Evolutionary conservation across 768 basidiomycete species (phyloP), one percentile per base, ranked within the genome.

Genomic region (Thelephora ganbajun): DNA sequence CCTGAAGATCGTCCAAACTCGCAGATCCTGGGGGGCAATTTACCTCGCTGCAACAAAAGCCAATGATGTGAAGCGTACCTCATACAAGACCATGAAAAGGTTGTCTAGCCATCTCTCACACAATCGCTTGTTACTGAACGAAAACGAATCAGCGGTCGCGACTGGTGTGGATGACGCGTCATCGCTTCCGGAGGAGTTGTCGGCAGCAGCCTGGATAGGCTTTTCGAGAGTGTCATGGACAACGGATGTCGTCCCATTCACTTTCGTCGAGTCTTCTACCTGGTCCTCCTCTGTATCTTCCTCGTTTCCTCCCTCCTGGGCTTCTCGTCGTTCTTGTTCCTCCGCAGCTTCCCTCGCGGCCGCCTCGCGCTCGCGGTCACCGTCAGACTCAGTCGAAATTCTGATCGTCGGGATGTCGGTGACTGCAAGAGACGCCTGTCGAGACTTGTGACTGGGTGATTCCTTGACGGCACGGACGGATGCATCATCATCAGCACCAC

Each of bases 81-180:
- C 93, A 59, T 97, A 97, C 4, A 99, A 68, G 2, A 97, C 92
- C 91, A 96, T 97, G 69, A 94, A 99, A 51, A 98, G 62, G 55
- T 98, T 98, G 60, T 97, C 93, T 43, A 99, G 70, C 96, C 96
- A 98, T 44, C 94, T 73, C 61, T 98, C 96, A 59, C 96, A 99
- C 34, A 99, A 67, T 43, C 96, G 74, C 70, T 98, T 99, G 65
- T 90, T 97, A 59, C 80, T 91, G 65, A 99, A 96, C 19, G 91
- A 88, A 61, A 88, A 90, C 2, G 82, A 67, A 49, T 87, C 84
- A 1, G 55, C 48, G 20, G 51, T 22, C 11, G 48, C 48, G 11
- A 33, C 22, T 13, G 35, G 30, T 9, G 49, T 33, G 13, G 52
- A 23, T 11, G 59, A 49, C 0, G 63, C 58, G 18, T 60, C 58